phyloP scores from a whole-genome alignment of 352 stramenopile genomes.

The Globisporangium abappressorium region DNA sequence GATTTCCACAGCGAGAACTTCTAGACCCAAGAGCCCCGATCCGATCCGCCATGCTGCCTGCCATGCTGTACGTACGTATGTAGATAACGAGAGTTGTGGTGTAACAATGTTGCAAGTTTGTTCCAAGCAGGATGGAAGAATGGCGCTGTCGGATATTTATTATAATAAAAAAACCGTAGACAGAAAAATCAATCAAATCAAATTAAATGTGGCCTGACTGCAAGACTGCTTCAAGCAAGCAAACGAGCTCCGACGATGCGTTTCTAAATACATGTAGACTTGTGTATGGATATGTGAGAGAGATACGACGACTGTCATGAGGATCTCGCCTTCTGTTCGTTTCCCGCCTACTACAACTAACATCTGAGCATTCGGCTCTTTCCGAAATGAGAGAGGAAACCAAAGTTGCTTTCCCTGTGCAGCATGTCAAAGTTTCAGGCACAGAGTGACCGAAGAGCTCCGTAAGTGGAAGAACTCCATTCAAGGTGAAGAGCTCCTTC shows the following conservation, averaged over 20 bases:
- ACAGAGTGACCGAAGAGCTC: too few species aligned
- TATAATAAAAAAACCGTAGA: background rate
- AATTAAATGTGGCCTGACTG: background rate
- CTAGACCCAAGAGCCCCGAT: conserved; percentile 17
- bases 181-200: background rate
- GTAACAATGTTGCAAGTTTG: conserved; percentile 3
- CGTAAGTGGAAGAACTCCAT: too few species aligned
- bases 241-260: background rate
- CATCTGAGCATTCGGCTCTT: background rate
- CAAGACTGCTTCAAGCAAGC: background rate
- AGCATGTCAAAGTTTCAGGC: too few species aligned
- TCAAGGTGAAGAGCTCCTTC: background rate
- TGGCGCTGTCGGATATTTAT: background rate
- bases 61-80: background rate
- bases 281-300: background rate
- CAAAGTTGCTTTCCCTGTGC: background rate
- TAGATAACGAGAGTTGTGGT: background rate
- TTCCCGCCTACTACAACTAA: background rate
- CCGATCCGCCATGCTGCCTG: background rate
- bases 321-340: background rate
- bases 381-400: background rate
- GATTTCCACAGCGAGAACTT: conserved; percentile 77
- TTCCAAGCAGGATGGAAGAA: background rate
- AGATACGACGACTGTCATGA: background rate
- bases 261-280: background rate